These are phyloP conservation scores for Dictyostelium intermedium DNA, from an alignment of 78 protist genomes.

Conservation along the genomic window DNA sequence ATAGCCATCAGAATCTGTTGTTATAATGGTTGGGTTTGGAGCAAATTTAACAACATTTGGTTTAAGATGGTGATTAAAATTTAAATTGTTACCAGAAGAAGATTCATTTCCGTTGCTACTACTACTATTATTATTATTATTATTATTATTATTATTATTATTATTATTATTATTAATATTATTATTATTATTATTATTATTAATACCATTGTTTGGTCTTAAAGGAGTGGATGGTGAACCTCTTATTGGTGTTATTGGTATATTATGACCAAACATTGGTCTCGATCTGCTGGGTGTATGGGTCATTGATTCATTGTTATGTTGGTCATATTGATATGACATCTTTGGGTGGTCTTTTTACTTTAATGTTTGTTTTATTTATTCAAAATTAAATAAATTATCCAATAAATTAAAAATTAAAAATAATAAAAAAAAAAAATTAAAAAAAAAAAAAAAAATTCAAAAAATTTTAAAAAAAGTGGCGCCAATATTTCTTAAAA, in stretches of 20 bases:
- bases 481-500: too few relatives aligned
- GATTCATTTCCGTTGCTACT: neutral
- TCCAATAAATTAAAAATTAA: too few relatives aligned
- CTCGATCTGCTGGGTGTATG: neutral
- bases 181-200: neutral
- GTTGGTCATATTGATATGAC: slow-evolving; percentile 12
- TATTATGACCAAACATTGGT: neutral
- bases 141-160: neutral
- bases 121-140: neutral
- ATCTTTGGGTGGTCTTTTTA: neutral
- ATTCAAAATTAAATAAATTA: too few relatives aligned
- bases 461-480: too few relatives aligned
- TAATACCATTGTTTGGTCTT: neutral
- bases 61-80: neutral
- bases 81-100: neutral
- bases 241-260: neutral
- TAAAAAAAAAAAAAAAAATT: too few relatives aligned
- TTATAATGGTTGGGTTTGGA: neutral
- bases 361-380: neutral
- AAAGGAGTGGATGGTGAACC: neutral
- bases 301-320: neutral
- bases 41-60: neutral
- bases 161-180: neutral
- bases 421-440: too few relatives aligned
- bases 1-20: neutral